Evolutionary conservation across 495 filamentous ascomycete species (phyloP).

Genomic region (Gamarada debralockiae): DNA sequence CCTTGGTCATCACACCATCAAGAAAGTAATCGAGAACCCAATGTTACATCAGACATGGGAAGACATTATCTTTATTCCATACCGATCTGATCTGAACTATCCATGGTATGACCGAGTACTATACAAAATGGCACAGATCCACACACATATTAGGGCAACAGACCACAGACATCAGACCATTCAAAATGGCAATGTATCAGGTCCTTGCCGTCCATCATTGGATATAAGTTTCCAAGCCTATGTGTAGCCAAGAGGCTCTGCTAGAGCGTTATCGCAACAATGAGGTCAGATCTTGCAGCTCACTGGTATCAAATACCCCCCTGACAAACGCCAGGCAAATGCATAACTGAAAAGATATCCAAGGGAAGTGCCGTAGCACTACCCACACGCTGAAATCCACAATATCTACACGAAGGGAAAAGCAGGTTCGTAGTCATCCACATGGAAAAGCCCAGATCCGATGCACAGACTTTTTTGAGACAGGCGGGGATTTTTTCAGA

Average conservation of each 20-base stretch:
- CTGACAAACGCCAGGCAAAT: conserved; percentile 22
- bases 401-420: conserved; percentile 22
- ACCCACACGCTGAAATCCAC: conserved; percentile 4
- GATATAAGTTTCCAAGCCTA: background rate
- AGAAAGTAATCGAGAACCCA: background rate
- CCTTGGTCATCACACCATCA: background rate
- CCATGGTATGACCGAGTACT: background rate
- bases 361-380: conserved; percentile 8
- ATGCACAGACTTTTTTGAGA: conserved; percentile 21
- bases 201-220: conserved; percentile 4
- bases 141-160: background rate
- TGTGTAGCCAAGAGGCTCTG: background rate
- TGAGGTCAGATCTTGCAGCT: conserved; percentile 6
- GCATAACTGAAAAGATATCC: conserved; percentile 17
- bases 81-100: conserved; percentile 3
- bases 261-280: conserved; percentile 6
- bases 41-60: conserved; percentile 1
- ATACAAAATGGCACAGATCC: conserved; percentile 12
- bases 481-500: conserved; percentile 29
- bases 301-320: background rate
- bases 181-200: conserved; percentile 11
- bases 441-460: conserved; percentile 10
- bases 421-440: conserved; percentile 13
- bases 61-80: conserved; percentile 16
- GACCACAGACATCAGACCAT: background rate